Conservation (phyloP, 2,329 filamentous ascomycete species). For the Paecilomyces formosus region DNA sequence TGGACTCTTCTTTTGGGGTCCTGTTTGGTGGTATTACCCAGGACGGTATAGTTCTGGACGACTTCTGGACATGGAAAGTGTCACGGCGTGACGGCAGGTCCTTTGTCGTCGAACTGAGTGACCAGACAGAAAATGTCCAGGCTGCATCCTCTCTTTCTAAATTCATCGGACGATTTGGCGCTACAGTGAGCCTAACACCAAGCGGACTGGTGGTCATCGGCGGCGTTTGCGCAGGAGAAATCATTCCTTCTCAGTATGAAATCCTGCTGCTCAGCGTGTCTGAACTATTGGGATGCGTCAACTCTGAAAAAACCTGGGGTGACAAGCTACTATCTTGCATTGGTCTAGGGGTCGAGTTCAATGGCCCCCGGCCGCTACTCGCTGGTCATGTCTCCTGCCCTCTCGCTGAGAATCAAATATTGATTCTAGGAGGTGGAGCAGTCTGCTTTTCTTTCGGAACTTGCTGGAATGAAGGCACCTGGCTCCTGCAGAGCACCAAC, state of each 20-base stretch:
- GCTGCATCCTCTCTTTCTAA: conserved; percentile 18
- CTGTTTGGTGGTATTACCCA: conserved; percentile 64
- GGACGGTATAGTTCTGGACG: conserved; percentile 55
- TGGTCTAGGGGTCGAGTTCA: conserved; percentile 16
- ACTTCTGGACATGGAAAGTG: conserved; percentile 60
- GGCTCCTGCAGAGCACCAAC: conserved; percentile 33
- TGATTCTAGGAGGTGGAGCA: conserved; percentile 71
- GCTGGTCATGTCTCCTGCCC: conserved; percentile 57
- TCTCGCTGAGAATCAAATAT: conserved; percentile 42
- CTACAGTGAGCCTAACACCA: conserved; percentile 40
- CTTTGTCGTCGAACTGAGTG: conserved; percentile 15
- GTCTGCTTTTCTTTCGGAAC: conserved; percentile 89
- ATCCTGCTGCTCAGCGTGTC: conserved; percentile 37
- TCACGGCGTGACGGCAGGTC: conserved; percentile 29
- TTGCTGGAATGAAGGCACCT: conserved; percentile 65
- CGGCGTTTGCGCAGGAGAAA: conserved; percentile 37
- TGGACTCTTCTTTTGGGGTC: conserved; percentile 48
- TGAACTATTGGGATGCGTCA: conserved; percentile 11
- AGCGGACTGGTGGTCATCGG: conserved; percentile 45
- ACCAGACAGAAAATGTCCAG: conserved; percentile 17
- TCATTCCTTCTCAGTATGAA: conserved; percentile 43
- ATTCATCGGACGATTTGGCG: conserved; percentile 42
- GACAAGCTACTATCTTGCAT: conserved; percentile 19
- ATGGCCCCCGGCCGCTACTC: conserved; percentile 55
- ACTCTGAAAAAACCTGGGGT: conserved; percentile 13